Base-by-base conservation (phyloP, 2,329 filamentous ascomycete genomes). In the Paraphaeosphaeria sporulosa region DNA sequence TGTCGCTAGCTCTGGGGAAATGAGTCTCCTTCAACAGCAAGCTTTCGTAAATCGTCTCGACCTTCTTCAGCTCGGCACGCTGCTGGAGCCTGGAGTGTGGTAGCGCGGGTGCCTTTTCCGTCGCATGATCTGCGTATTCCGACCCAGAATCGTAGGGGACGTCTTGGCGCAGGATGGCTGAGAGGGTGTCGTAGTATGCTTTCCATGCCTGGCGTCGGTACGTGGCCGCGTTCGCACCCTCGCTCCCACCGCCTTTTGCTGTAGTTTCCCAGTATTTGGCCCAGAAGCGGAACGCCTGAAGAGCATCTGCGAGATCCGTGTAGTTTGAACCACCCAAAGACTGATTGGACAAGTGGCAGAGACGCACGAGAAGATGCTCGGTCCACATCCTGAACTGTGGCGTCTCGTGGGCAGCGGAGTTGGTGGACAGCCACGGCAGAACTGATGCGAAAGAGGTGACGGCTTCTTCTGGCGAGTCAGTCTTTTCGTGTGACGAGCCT, bases 1-100 rank as follows among this genome's bases (percentile, higher is more conserved):
- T 84, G 70, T 95, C 88, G 44, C 91, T 90, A 0, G 95, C 94
- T 67, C 88, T 90, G 0, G 95, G 95, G 69, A 99, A 99, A 30
- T 85, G 84, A 0, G 91, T 91, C 73, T 96, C 92, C 58, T 85
- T 86, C 4, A 97, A 83, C 27, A 99, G 81, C 4, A 95, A 82
- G 17, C 85, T 84, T 76, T 97, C 93, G 73, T 96, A 98, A 9
- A 89, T 86, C 1, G 86, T 79, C 77, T 98, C 93, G 10, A 94
- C 89, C 54, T 86, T 87, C 73, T 93, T 92, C 55, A 97, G 78
- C 79, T 98, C 94, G 27, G 87, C 83, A 54, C 89, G 85, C 69
- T 97, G 85, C 69, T 78, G 76, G 25, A 78, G 60, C 40, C 76
- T 77, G 10, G 71, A 63, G 19, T 70, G 70, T 3, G 71, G 62